Base-by-base conservation (phyloP, 1,139 yeast species). In the Lodderomyces parapsilosis region DNA sequence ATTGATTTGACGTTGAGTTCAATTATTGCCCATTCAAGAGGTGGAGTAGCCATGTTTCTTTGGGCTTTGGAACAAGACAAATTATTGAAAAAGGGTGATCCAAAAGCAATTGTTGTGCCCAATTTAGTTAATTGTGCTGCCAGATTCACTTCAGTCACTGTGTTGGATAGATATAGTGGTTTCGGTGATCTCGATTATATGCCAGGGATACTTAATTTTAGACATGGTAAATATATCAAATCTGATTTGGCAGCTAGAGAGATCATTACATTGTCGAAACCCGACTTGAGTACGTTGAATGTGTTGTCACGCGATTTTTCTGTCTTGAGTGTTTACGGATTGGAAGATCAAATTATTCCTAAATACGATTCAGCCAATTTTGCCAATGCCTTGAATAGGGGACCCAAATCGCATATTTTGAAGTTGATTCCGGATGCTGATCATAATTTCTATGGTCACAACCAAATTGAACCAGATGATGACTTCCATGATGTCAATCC, bases 1-100 rank as follows among this genome's bases (percentile, higher is more conserved):
- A 60, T 63, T 10, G 60, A 63, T 32, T 65, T 83, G 43, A 61
- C 74, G 2, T 63, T 88, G 10, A 78, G 78, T 41, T 60, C 83
- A 2, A 68, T 85, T 5, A 68, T 87, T 28, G 83, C 81, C 2
- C 98, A 91, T 59, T 87, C 96, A 0, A 68, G 97, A 47, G 97
- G 96, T 4, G 71, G 80, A 1, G 76, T 86, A 19, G 85, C 93
- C n/a, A 79, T 83, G 81, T 81, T 87, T 54, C 66, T 77, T 44
- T 90, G 94, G 89, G 83, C 84, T 1, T 46, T 74, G 36, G 52
- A 61, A 39, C 79, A 77, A 48, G 73, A 71, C 44, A 47, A 56
- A 13, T 52, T 60, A 19, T 47, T 57, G 46, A 67, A 57, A 40
- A 57, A 51, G 33, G 66, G 66, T 6, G 52, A 58, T 14, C 54